Evolutionary conservation across 176 grass and related monocot species (phyloP).

Genomic region (Oryza glaberrima): DNA sequence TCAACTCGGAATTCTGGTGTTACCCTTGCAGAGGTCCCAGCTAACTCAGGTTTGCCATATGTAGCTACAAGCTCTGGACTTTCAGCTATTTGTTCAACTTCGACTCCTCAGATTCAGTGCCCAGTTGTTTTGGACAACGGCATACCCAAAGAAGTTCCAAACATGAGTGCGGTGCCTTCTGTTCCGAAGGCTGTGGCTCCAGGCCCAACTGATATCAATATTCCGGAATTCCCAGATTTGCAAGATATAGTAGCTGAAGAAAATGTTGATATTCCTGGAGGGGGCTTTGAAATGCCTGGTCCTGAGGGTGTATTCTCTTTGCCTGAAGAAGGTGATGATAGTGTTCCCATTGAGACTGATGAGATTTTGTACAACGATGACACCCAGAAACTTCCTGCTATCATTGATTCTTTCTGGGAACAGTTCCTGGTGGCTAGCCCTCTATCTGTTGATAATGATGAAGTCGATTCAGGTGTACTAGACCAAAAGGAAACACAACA

Average conservation of each 20-base stretch:
- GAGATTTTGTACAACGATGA: conserved; percentile 58
- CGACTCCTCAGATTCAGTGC: conserved; percentile 52
- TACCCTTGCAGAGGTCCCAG: conserved; percentile 71
- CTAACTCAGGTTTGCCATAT: conserved; percentile 55
- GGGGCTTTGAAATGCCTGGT: conserved; percentile 54
- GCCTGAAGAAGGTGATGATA: conserved; percentile 51
- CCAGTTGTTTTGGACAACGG: conserved; percentile 42
- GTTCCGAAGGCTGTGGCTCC: conserved; percentile 51
- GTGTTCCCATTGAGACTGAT: conserved; percentile 73
- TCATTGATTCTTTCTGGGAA: conserved; percentile 94
- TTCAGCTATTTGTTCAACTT: conserved; percentile 63
- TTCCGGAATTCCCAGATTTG: conserved; percentile 62
- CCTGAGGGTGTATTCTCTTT: conserved; percentile 64
- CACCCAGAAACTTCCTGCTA: conserved; percentile 73
- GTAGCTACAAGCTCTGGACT: conserved; percentile 57
- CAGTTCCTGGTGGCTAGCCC: conserved; percentile 78
- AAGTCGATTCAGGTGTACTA: conserved; percentile 61
- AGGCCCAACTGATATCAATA: conserved; percentile 41
- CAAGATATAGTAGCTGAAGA: conserved; percentile 56
- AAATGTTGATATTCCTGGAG: conserved; percentile 48
- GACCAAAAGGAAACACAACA: conserved; percentile 47
- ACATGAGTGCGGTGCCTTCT: conserved; percentile 45
- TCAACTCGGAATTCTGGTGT: conserved; percentile 75
- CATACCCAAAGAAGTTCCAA: conserved; percentile 40
- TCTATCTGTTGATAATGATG: conserved; percentile 62